A percentile compares a stretch with the other conserved stretches of the same genome.
Conservation (phyloP, 306 rosid genomes). For the Medicago arabica region DNA sequence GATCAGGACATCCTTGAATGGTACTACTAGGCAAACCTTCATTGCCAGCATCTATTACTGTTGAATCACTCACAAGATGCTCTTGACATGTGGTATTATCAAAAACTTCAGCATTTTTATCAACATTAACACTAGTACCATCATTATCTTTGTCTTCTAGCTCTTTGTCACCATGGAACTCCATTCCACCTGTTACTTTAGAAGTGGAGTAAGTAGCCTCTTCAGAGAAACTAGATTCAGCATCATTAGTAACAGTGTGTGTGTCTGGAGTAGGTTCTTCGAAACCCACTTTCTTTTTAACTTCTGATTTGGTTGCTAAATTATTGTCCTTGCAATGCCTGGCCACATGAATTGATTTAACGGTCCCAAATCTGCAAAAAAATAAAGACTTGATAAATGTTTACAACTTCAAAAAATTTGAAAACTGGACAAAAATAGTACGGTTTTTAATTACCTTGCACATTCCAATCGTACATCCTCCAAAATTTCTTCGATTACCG, state of each 20-base stretch:
- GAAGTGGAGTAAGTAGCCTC: slow-evolving; percentile 26
- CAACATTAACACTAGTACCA: slow-evolving; percentile 18
- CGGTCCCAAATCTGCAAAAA: slow-evolving; percentile 78
- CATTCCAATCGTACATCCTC: slow-evolving; percentile 94
- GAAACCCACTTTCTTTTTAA: slow-evolving; percentile 41
- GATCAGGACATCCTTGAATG: slow-evolving; percentile 42
- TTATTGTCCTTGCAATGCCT: slow-evolving; percentile 48
- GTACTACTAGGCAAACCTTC: slow-evolving; percentile 31
- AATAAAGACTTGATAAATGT: slow-evolving; percentile 17
- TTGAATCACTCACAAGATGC: slow-evolving; percentile 40
- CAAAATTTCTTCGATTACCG: slow-evolving; percentile 66
- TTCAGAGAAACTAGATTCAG: slow-evolving; percentile 40
- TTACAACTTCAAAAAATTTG: slow-evolving; percentile 16
- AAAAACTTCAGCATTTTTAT: slow-evolving; percentile 40
- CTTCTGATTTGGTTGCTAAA: slow-evolving; percentile 41
- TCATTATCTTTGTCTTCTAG: slow-evolving; percentile 42
- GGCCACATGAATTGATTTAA: slow-evolving; percentile 74
- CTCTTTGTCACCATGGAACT: slow-evolving; percentile 39
- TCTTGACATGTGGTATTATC: slow-evolving; percentile 46
- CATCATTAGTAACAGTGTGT: slow-evolving; percentile 10
- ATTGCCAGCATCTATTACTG: slow-evolving; percentile 21
- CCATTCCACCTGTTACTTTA: slow-evolving; percentile 36
- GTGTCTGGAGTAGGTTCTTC: slow-evolving; percentile 35
- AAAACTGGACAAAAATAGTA: slow-evolving; percentile 26
- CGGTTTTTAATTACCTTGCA: slow-evolving; percentile 69